These are phyloP conservation scores for Colletotrichum theobromicola DNA, from an alignment of 2,329 filamentous ascomycete genomes.

Conservation along the genomic window DNA sequence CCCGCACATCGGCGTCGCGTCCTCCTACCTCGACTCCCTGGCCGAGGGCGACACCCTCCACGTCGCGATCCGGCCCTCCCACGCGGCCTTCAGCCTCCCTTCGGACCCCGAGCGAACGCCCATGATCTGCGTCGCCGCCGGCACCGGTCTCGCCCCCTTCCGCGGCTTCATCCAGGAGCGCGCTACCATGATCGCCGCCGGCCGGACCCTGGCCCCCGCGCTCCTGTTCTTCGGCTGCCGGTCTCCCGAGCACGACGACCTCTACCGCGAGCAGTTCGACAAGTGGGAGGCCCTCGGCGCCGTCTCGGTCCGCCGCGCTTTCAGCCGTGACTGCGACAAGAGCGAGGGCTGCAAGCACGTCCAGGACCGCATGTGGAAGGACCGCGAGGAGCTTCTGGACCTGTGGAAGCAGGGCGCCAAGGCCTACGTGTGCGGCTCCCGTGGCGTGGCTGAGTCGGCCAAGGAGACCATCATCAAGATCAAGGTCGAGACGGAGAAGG, in stretches of 20 bases:
- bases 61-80: conserved; percentile 53
- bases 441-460: conserved; percentile 46
- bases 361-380: conserved; percentile 46
- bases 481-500: conserved; percentile 29
- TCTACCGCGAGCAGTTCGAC: conserved; percentile 29
- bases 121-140: conserved; percentile 55
- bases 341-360: conserved; percentile 55
- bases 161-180: conserved; percentile 41
- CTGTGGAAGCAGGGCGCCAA: conserved; percentile 48
- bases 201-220: conserved; percentile 39
- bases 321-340: conserved; percentile 41
- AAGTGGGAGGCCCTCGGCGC: conserved; percentile 33
- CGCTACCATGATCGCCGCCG: conserved; percentile 35
- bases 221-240: conserved; percentile 48
- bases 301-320: conserved; percentile 67
- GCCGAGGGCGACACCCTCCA: conserved; percentile 46
- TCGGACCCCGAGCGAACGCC: conserved; percentile 41
- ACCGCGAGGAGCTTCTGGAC: conserved; percentile 32
- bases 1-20: conserved; percentile 63
- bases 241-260: conserved; percentile 36
- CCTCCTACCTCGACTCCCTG: conserved; percentile 62
- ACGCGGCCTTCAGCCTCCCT: conserved; percentile 47
- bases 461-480: conserved; percentile 33
- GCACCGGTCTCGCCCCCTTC: conserved; percentile 54
- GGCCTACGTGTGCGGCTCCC: conserved; percentile 67